Percentiles rank a stretch among this genome's conserved stretches.
phyloP scores from a whole-genome alignment of 805 yeast species.

The Metschnikowia anglica region DNA sequence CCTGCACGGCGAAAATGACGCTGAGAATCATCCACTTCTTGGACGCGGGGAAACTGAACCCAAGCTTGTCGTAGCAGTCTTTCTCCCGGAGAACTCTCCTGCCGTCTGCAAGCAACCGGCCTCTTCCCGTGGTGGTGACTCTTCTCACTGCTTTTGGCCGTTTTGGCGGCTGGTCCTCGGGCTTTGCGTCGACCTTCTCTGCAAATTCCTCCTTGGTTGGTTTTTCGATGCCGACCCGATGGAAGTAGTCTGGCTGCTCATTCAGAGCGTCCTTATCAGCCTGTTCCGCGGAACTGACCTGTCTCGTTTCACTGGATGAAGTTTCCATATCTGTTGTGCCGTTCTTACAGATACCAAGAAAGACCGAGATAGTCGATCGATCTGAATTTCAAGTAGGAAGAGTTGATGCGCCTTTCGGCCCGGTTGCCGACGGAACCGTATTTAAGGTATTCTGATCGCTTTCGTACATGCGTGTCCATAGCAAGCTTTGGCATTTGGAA shows the following conservation, averaged over 20 bases:
- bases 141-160: constrained; percentile 10
- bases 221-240: constrained; percentile 9
- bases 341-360: neutral
- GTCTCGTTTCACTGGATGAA: constrained; percentile 4
- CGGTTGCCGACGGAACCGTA: no score
- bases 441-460: no score
- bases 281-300: constrained; percentile 4
- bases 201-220: constrained; percentile 4
- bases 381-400: no score
- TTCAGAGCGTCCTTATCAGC: neutral
- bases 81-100: constrained; percentile 31
- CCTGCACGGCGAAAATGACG: constrained; percentile 37
- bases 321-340: neutral
- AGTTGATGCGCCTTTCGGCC: no score
- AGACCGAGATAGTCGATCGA: no score
- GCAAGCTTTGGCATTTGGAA: no score
- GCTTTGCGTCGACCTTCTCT: constrained; percentile 1
- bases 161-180: neutral
- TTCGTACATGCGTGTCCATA: no score
- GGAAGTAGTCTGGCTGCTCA: constrained; percentile 8
- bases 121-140: constrained; percentile 16
- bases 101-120: constrained; percentile 26
- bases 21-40: constrained; percentile 39
- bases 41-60: constrained; percentile 29
- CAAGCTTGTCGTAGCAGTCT: constrained; percentile 38